Evolutionary conservation across 495 filamentous ascomycete genomes (phyloP), one percentile per base, ranked within the genome.

Genomic region (Chaetomium cochliodes): DNA sequence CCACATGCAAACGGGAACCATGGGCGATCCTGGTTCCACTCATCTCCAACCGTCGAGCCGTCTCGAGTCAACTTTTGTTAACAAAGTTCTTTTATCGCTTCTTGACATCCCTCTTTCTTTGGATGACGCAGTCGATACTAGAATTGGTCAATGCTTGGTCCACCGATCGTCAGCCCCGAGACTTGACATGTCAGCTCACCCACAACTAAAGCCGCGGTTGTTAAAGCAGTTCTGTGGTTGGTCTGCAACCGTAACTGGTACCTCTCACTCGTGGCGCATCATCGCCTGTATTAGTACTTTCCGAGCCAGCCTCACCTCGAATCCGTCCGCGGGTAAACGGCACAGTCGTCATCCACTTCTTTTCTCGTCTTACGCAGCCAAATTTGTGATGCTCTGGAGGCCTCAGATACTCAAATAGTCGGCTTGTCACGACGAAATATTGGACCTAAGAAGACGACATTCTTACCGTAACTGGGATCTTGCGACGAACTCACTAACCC

Each of bases 91-190:
- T 44, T 16, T 44, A 12, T 1, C 1, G 37, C 37, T 16, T 20
- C 3, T 49, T 50, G 20, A 15, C 33, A 8, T 49, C 9, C 16
- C n/a, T 3, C 11, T 3, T 20, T 5, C 39, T 23, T 22, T 7
- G 22, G n/a, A 60, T 52, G 58, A 60, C 44, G 46, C 58, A 60
- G 58, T 60, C 46, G 7, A 51, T 50, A 9, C 58, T 16, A 16
- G 30, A 60, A 50, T 37, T 26, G 44, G 58, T 25, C 57, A 12
- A 28, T n/a, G 18, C 22, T 28, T 41, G 46, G 30, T 28, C 46
- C 42, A 33, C n/a, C 26, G 26, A 60, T 60, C 58, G 9, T 60
- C 30, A 50, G 46, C 58, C 13, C 26, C 23, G 20, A 39, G 41
- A 13, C 41, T 7, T 47, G 5, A 28, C 37, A 25, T 42, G 16